Conservation (phyloP, 1,284 basidiomycete species). For the Sutorius eximius region DNA sequence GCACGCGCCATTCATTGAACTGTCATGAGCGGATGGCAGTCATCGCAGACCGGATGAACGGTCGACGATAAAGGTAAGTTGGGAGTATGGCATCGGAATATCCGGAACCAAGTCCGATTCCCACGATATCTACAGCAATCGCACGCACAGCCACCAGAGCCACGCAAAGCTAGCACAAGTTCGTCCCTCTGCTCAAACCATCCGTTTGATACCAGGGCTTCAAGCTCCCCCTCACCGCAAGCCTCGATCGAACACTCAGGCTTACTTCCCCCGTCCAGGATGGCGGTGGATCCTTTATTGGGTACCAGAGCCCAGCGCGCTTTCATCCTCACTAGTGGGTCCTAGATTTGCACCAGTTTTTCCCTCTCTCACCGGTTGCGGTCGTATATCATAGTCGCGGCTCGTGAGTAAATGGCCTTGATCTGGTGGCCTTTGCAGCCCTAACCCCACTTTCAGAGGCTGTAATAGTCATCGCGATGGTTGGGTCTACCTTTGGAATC, state of each 20-base stretch:
- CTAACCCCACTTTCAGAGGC: constrained; percentile 41
- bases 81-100: no score
- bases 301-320: constrained; percentile 64
- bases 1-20: no score
- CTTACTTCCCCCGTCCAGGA: constrained; percentile 31
- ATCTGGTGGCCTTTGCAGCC: background rate
- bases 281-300: constrained; percentile 67
- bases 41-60: no score
- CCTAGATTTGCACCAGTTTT: background rate
- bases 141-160: constrained; percentile 14
- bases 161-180: background rate
- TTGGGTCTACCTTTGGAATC: constrained; percentile 52
- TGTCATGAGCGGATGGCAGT: no score
- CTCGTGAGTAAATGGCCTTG: constrained; percentile 40
- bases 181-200: background rate
- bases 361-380: constrained; percentile 9
- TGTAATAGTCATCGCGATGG: constrained; percentile 52
- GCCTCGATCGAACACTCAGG: constrained; percentile 11
- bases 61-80: no score
- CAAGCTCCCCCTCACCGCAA: constrained; percentile 8
- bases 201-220: background rate
- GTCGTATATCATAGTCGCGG: constrained; percentile 38
- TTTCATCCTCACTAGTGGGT: constrained; percentile 64
- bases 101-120: background rate
- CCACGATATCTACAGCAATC: background rate